phyloP scores from a whole-genome alignment of 495 filamentous ascomycete genomes.

The Aspergillus heteromorphus region DNA sequence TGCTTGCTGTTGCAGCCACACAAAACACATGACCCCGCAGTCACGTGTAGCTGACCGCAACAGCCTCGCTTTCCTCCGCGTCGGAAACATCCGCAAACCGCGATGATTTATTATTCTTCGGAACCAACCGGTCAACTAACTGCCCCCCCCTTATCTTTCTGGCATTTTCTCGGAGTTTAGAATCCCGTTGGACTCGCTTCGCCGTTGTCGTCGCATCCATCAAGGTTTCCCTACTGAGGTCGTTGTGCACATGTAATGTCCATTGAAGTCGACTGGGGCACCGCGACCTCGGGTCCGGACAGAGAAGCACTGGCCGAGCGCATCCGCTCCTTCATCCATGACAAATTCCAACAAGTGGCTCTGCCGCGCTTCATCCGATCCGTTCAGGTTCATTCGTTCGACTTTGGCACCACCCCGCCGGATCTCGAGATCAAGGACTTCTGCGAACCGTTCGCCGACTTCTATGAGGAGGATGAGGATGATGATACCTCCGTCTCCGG shows the following conservation, averaged over 20 bases:
- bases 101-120: no score
- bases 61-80: no score
- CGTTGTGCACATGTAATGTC: slow-evolving; percentile 64
- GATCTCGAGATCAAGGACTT: slow-evolving; percentile 92
- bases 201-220: no score
- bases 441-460: slow-evolving; percentile 89
- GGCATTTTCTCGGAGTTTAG: no score
- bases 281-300: slow-evolving; percentile 83
- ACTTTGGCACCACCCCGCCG: slow-evolving; percentile 79
- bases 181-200: no score
- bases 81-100: no score
- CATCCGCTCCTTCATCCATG: slow-evolving; percentile 91
- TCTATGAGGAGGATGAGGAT: slow-evolving; percentile 83
- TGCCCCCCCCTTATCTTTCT: no score
- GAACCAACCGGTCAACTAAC: no score
- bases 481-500: slow-evolving; percentile 28
- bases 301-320: slow-evolving; percentile 73
- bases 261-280: slow-evolving; percentile 93
- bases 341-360: slow-evolving; percentile 85
- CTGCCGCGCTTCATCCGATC: slow-evolving; percentile 95
- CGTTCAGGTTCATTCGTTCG: slow-evolving; percentile 88
- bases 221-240: not conserved
- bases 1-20: no score
- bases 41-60: no score
- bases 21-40: no score